Evolutionary conservation across 2,329 filamentous ascomycete species (phyloP).

Genomic region (Microsporum audouinii): DNA sequence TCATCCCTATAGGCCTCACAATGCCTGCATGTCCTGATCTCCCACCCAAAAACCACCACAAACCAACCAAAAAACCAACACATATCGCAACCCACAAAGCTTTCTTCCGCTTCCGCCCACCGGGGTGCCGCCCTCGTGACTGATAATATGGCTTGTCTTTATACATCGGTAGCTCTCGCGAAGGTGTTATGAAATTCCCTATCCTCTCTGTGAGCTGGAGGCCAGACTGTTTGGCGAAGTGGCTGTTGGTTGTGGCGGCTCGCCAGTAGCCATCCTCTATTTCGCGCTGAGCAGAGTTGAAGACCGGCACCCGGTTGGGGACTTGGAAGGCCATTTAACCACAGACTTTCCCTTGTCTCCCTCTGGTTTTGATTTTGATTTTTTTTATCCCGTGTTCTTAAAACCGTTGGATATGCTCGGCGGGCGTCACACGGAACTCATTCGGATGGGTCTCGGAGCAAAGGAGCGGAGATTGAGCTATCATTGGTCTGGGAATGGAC

Average conservation of each 20-base stretch:
- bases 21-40: background rate
- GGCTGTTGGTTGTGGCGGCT: conserved; percentile 26
- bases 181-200: conserved; percentile 51
- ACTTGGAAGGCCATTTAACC: conserved; percentile 45
- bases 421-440: background rate
- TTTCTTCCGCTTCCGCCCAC: conserved; percentile 51
- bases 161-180: conserved; percentile 75
- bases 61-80: conserved; percentile 42
- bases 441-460: background rate
- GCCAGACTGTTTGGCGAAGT: conserved; percentile 16
- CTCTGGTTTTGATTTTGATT: background rate
- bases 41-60: conserved; percentile 52
- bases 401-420: background rate
- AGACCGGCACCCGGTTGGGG: conserved; percentile 59
- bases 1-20: conserved; percentile 14
- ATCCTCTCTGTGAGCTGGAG: conserved; percentile 51
- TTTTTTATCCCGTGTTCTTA: background rate
- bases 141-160: conserved; percentile 86
- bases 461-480: background rate
- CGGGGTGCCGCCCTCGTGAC: conserved; percentile 36
- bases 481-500: background rate
- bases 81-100: conserved; percentile 45
- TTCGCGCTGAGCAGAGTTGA: conserved; percentile 52
- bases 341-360: background rate
- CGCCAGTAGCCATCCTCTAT: conserved; percentile 58